These are phyloP conservation scores for Didymella pinodella DNA, from an alignment of 2,329 filamentous ascomycete genomes.

Conservation along the genomic window DNA sequence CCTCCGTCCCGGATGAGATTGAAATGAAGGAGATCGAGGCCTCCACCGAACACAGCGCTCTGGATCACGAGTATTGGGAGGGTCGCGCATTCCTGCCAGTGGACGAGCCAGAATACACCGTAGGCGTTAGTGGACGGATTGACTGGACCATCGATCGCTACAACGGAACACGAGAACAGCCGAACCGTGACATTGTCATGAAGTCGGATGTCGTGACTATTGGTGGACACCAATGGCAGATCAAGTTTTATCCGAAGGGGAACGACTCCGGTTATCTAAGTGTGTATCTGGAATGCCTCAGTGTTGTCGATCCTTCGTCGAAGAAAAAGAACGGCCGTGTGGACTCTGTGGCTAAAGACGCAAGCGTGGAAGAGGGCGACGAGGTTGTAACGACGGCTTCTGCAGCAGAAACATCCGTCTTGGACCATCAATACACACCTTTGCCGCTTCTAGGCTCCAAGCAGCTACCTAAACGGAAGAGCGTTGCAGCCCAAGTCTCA, in stretches of 20 bases:
- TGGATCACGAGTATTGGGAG: conserved; percentile 67
- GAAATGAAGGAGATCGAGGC: conserved; percentile 66
- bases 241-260: conserved; percentile 70
- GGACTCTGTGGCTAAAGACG: conserved; percentile 13
- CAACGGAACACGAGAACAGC: conserved; percentile 67
- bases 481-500: conserved; percentile 66
- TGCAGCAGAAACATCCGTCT: conserved; percentile 3
- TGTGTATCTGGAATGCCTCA: conserved; percentile 69
- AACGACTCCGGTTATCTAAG: conserved; percentile 67
- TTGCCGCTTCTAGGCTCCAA: conserved; percentile 48
- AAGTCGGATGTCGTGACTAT: conserved; percentile 64
- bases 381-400: conserved; percentile 17
- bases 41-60: conserved; percentile 61
- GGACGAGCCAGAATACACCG: conserved; percentile 65
- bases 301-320: conserved; percentile 43
- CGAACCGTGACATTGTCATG: conserved; percentile 66
- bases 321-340: conserved; percentile 27
- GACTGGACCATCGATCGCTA: conserved; percentile 67
- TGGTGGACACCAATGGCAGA: conserved; percentile 69
- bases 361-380: neutral
- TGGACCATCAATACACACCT: conserved; percentile 42
- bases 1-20: conserved; percentile 62
- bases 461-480: conserved; percentile 51
- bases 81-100: conserved; percentile 63
- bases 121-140: conserved; percentile 63